phyloP scores from a whole-genome alignment of 441 rosid genomes.

The Biscutella laevigata region DNA sequence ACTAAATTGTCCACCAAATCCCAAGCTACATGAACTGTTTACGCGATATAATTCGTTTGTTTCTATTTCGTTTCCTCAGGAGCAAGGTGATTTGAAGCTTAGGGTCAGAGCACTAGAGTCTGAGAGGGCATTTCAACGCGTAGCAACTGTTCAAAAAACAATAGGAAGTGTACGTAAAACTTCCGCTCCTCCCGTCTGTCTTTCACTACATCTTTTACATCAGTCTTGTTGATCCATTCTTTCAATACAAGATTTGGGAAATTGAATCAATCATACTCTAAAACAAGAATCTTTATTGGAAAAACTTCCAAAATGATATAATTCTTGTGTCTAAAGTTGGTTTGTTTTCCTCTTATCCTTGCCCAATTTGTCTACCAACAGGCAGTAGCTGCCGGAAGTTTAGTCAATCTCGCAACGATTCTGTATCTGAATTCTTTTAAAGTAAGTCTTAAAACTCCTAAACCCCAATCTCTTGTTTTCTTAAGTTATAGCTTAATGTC shows the following conservation, averaged over 20 bases:
- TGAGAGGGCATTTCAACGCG: constrained; percentile 96
- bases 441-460: constrained; percentile 36
- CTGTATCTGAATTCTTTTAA: constrained; percentile 73
- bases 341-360: constrained; percentile 12
- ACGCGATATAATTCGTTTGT: background rate
- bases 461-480: background rate
- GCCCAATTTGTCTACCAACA: too few relatives aligned
- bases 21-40: background rate
- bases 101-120: constrained; percentile 88
- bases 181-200: background rate
- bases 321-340: background rate
- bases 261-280: background rate
- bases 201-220: background rate
- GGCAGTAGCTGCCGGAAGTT: constrained; percentile 24
- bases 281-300: background rate
- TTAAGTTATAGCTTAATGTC: background rate
- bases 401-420: constrained; percentile 86
- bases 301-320: too few relatives aligned
- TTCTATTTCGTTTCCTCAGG: constrained; percentile 34
- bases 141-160: constrained; percentile 89
- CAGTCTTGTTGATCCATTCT: background rate
- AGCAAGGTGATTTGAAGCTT: constrained; percentile 98
- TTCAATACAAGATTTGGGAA: background rate
- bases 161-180: constrained; percentile 77
- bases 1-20: background rate